A percentile compares a stretch with the other conserved stretches of the same genome.
These are phyloP conservation scores for Dipteronia dyeriana DNA, from an alignment of 345 rosid genomes.

Conservation along the genomic window DNA sequence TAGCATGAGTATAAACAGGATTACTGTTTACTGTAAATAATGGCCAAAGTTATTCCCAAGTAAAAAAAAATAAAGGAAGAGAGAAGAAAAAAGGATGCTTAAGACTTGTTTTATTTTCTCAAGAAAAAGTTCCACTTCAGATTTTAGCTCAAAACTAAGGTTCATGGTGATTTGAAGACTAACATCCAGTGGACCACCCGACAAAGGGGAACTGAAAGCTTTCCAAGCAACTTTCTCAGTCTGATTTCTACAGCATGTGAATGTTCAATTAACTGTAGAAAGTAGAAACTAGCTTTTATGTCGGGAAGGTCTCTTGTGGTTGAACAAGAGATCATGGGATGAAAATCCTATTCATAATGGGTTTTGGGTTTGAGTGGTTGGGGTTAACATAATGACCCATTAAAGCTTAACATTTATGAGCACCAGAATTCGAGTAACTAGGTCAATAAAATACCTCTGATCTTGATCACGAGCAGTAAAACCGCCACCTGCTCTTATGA, in stretches of 20 bases:
- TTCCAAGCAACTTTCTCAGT: not conserved
- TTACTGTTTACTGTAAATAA: not conserved
- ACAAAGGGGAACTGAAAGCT: not conserved
- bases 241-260: not conserved
- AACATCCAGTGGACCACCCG: not conserved
- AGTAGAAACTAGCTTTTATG: not conserved
- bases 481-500: slow-evolving; percentile 37
- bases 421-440: not conserved
- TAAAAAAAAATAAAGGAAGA: not conserved
- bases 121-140: not conserved
- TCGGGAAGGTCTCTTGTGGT: not conserved
- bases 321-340: not conserved
- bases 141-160: too few relatives aligned
- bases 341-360: not conserved
- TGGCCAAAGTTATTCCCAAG: not conserved
- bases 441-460: slow-evolving; percentile 20
- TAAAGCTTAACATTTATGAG: not conserved
- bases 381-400: not conserved
- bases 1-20: not conserved
- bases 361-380: not conserved
- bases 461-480: slow-evolving; percentile 21
- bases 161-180: not conserved
- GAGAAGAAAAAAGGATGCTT: not conserved
- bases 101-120: not conserved
- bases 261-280: not conserved